These are phyloP conservation scores for Alternaria triticina DNA, from an alignment of 2,329 filamentous ascomycete species.

Conservation along the genomic window DNA sequence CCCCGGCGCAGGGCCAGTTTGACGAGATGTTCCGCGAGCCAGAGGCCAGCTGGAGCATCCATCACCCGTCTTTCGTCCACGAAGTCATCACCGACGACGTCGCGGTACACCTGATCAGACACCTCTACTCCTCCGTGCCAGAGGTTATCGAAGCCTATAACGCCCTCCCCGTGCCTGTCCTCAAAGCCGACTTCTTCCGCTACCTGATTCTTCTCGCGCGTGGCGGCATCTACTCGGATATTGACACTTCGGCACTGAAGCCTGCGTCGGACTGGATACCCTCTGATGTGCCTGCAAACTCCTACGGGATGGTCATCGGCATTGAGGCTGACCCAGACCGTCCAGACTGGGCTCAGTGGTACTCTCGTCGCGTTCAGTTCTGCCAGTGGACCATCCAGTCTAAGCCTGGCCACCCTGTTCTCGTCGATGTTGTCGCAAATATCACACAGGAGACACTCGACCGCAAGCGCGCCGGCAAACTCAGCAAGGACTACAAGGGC, in stretches of 20 bases:
- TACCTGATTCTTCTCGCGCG: slow-evolving; percentile 76
- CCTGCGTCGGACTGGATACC: slow-evolving; percentile 90
- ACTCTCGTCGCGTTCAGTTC: slow-evolving; percentile 94
- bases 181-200: slow-evolving; percentile 71
- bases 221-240: slow-evolving; percentile 79
- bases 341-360: slow-evolving; percentile 92
- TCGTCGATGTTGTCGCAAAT: slow-evolving; percentile 83
- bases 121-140: slow-evolving; percentile 78
- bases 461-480: slow-evolving; percentile 70
- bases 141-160: slow-evolving; percentile 59
- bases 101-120: slow-evolving; percentile 77
- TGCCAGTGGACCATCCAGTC: slow-evolving; percentile 99
- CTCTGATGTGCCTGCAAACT: slow-evolving; percentile 72
- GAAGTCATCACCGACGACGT: slow-evolving; percentile 95
- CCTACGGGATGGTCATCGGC: slow-evolving; percentile 86
- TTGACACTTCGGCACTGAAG: slow-evolving; percentile 86
- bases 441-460: slow-evolving; percentile 83
- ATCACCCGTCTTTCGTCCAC: slow-evolving; percentile 91
- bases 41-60: slow-evolving; percentile 86
- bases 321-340: slow-evolving; percentile 97
- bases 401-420: slow-evolving; percentile 90
- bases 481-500: slow-evolving; percentile 71
- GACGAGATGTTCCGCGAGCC: slow-evolving; percentile 74
- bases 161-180: slow-evolving; percentile 56
- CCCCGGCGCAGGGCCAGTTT: slow-evolving; percentile 78